phyloP scores from a whole-genome alignment of 2,329 filamentous ascomycete genomes.

The Colletotrichum salicis region DNA sequence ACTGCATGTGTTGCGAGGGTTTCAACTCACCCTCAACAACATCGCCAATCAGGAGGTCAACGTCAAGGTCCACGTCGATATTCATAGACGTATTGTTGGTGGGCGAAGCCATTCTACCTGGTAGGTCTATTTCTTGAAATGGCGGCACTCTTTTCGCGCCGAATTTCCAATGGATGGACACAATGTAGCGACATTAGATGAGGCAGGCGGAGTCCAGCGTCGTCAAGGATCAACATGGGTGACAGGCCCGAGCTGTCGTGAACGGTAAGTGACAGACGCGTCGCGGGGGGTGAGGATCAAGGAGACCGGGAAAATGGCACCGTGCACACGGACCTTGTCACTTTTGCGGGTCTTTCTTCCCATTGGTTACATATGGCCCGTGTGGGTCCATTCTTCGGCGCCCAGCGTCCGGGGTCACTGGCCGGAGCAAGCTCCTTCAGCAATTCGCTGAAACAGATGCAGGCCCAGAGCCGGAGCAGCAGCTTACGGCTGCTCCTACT shows the following conservation, averaged over 20 bases:
- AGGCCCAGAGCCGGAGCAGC: neutral
- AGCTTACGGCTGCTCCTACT: neutral
- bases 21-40: slow-evolving; percentile 42
- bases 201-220: neutral
- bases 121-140: neutral
- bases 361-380: neutral
- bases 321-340: slow-evolving; percentile 9
- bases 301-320: slow-evolving; percentile 12
- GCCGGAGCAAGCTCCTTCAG: neutral
- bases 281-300: slow-evolving; percentile 19
- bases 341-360: too few relatives aligned
- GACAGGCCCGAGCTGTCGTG: neutral
- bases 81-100: slow-evolving; percentile 36
- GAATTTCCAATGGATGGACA: neutral
- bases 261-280: slow-evolving; percentile 14
- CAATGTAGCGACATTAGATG: neutral
- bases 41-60: slow-evolving; percentile 49
- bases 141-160: neutral
- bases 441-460: neutral
- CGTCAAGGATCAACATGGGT: neutral
- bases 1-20: neutral
- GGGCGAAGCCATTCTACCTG: slow-evolving; percentile 14
- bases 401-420: slow-evolving; percentile 10
- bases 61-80: slow-evolving; percentile 43
- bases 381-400: neutral